Conservation (phyloP, 441 rosid genomes). For the Jatropha multifida region DNA sequence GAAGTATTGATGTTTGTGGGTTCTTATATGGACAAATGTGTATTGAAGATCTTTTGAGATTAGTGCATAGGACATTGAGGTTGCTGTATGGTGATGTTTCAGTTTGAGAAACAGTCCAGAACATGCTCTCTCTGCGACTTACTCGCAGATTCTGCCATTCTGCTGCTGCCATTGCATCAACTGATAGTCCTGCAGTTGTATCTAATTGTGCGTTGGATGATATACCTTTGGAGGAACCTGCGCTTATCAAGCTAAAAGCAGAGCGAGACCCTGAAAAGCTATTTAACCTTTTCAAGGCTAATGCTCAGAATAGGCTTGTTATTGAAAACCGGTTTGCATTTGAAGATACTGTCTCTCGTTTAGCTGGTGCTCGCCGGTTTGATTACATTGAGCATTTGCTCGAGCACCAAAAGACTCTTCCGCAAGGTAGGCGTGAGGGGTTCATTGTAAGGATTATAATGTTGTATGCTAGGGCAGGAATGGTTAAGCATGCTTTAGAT, state of each 20-base stretch:
- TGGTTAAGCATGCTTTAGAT: conserved; percentile 59
- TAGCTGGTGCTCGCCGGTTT: conserved; percentile 64
- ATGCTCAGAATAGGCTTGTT: conserved; percentile 62
- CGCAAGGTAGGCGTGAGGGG: conserved; percentile 79
- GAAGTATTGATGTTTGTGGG: background rate
- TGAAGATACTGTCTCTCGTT: conserved; percentile 67
- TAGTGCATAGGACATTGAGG: conserved; percentile 16
- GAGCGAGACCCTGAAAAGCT: conserved; percentile 80
- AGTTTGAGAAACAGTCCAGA: conserved; percentile 38
- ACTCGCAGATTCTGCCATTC: conserved; percentile 55
- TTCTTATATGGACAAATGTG: conserved; percentile 18
- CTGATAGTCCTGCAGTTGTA: conserved; percentile 19
- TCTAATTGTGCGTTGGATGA: conserved; percentile 22
- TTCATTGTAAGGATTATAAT: conserved; percentile 78
- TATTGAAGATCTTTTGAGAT: conserved; percentile 12
- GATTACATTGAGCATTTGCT: conserved; percentile 72
- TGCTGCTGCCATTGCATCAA: conserved; percentile 37
- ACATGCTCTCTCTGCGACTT: conserved; percentile 65
- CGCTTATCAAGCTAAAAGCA: conserved; percentile 67
- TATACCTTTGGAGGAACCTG: conserved; percentile 50
- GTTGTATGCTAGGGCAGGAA: conserved; percentile 84
- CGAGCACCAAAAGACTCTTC: conserved; percentile 81
- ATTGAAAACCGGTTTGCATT: conserved; percentile 70
- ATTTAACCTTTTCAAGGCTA: conserved; percentile 61
- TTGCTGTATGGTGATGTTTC: conserved; percentile 47